Percentiles rank a stretch among this genome's conserved stretches.
These are phyloP conservation scores for Tuber melanosporum DNA, from an alignment of 495 filamentous ascomycete genomes.

Conservation along the genomic window DNA sequence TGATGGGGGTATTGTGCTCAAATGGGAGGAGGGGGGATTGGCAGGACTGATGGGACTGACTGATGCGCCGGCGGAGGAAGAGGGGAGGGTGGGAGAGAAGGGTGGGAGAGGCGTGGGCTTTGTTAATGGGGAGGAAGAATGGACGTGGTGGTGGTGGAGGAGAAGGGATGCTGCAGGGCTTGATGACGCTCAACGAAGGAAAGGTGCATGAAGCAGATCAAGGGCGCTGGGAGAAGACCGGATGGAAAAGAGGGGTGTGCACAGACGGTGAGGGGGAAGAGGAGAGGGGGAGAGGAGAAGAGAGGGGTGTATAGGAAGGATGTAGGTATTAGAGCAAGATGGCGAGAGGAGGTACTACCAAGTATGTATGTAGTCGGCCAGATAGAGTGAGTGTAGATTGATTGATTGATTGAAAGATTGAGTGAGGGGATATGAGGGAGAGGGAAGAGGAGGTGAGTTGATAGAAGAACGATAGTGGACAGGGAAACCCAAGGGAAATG, in stretches of 20 bases:
- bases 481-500: conserved; percentile 2
- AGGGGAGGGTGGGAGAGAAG: background rate
- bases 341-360: conserved; percentile 16
- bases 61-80: background rate
- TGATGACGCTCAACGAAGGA: conserved; percentile 40
- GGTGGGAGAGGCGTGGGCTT: conserved; percentile 37
- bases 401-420: conserved; percentile 6
- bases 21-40: background rate
- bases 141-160: conserved; percentile 17
- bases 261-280: conserved; percentile 31
- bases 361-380: conserved; percentile 5
- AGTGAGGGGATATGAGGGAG: conserved; percentile 4
- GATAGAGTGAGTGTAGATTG: conserved; percentile 3
- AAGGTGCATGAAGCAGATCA: conserved; percentile 40
- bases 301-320: conserved; percentile 24
- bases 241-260: conserved; percentile 36
- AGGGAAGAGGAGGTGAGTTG: conserved; percentile 1
- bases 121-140: conserved; percentile 38
- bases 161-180: conserved; percentile 40
- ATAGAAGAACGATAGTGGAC: conserved; percentile 25
- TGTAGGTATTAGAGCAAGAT: conserved; percentile 25
- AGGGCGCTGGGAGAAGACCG: conserved; percentile 37
- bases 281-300: conserved; percentile 23
- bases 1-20: conserved; percentile 3
- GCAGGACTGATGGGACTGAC: background rate